Conservation (phyloP, 2,329 filamentous ascomycete species). For the Diaporthe vexans region DNA sequence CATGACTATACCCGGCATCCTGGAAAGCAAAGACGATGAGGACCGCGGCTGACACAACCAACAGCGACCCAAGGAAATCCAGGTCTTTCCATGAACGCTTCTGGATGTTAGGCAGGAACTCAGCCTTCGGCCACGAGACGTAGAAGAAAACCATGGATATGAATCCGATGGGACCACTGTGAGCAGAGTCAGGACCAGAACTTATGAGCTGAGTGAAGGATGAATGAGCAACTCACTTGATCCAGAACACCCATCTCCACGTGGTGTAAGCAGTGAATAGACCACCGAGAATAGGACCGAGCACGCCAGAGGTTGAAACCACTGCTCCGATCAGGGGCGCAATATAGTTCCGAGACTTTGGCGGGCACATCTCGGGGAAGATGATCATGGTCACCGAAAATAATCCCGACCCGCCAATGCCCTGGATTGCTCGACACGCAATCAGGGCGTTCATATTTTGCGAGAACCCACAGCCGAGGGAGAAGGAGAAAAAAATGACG, state of each 20-base stretch:
- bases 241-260: conserved; percentile 72
- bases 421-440: conserved; percentile 63
- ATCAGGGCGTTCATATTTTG: conserved; percentile 61
- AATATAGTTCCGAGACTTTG: conserved; percentile 57
- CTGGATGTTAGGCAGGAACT: conserved; percentile 55
- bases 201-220: background rate
- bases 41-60: conserved; percentile 66
- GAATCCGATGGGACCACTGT: conserved; percentile 64
- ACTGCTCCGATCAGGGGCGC: conserved; percentile 63
- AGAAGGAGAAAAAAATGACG: conserved; percentile 69
- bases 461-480: conserved; percentile 67
- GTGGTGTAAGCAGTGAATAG: conserved; percentile 62
- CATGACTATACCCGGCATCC: conserved; percentile 55
- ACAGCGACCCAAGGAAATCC: conserved; percentile 66
- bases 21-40: conserved; percentile 72
- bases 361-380: conserved; percentile 64
- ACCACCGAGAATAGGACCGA: conserved; percentile 67
- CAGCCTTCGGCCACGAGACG: conserved; percentile 63
- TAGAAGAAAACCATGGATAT: conserved; percentile 62
- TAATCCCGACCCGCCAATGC: conserved; percentile 65
- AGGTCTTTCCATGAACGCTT: conserved; percentile 63
- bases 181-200: conserved; percentile 38
- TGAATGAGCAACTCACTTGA: conserved; percentile 60
- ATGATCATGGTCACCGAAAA: conserved; percentile 71
- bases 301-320: conserved; percentile 62